Evolutionary conservation across 495 filamentous ascomycete genomes (phyloP).

Genomic region (Penicillium turbatum): DNA sequence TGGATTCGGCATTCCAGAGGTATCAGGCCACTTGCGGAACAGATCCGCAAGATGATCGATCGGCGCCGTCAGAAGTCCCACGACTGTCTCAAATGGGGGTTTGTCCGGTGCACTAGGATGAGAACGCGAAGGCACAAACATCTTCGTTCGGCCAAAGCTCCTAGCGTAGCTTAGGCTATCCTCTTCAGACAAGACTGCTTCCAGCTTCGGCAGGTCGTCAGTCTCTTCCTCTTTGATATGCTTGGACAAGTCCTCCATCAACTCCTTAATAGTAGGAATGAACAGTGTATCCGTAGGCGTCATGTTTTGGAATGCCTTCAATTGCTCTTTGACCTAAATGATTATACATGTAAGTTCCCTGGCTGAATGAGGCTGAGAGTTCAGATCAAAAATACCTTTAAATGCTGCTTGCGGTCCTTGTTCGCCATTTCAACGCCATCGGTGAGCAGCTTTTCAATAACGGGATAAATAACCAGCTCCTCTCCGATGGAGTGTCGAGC

Average conservation of each 20-base stretch:
- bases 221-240: constrained; percentile 62
- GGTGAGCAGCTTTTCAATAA: constrained; percentile 55
- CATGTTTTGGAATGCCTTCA: constrained; percentile 61
- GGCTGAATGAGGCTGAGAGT: neutral
- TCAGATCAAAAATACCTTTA: constrained; percentile 31
- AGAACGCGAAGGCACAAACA: constrained; percentile 54
- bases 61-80: constrained; percentile 30
- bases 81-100: constrained; percentile 31
- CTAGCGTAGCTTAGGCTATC: constrained; percentile 42
- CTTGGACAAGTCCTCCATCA: constrained; percentile 47
- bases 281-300: constrained; percentile 45
- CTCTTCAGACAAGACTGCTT: constrained; percentile 36
- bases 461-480: constrained; percentile 64
- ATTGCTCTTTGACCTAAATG: constrained; percentile 55
- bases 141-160: constrained; percentile 57
- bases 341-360: neutral
- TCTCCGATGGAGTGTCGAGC: constrained; percentile 58
- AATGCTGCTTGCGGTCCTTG: constrained; percentile 58
- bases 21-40: constrained; percentile 33
- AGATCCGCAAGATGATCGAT: constrained; percentile 34
- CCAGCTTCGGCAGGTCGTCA: constrained; percentile 52
- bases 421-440: constrained; percentile 51
- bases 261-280: constrained; percentile 45
- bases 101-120: constrained; percentile 46
- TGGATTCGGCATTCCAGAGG: constrained; percentile 21